Evolutionary conservation across 208 protist species (phyloP).

Genomic region (Crithidia bombi): DNA sequence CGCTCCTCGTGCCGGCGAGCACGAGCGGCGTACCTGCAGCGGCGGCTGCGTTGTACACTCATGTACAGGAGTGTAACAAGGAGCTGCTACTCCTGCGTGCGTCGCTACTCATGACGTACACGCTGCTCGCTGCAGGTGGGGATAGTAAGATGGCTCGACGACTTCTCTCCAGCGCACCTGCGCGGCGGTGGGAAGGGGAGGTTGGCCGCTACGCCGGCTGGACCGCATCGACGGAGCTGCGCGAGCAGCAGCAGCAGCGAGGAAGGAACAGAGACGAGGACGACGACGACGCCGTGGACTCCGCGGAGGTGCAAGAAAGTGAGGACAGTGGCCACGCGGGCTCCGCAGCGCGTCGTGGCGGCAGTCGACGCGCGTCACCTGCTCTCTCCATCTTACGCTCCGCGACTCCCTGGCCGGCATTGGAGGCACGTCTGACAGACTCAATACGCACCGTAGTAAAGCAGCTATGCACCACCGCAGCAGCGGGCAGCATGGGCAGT

Average conservation of each 20-base stretch:
- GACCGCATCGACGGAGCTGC: background rate
- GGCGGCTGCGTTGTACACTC: background rate
- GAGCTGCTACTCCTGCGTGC: conserved; percentile 17
- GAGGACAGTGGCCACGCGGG: background rate
- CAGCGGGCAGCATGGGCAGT: background rate
- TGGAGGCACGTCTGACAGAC: conserved; percentile 9
- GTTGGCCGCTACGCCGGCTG: conserved; percentile 5
- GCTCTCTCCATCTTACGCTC: no score
- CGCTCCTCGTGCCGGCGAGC: no score
- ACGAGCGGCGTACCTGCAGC: no score
- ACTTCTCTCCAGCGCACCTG: background rate
- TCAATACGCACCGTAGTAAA: background rate
- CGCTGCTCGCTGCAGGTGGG: conserved; percentile 8
- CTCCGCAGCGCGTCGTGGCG: background rate
- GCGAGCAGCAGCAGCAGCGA: background rate
- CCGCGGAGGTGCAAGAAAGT: background rate
- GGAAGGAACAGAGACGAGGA: background rate
- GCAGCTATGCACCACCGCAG: background rate
- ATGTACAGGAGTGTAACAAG: background rate
- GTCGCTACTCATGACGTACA: conserved; percentile 25
- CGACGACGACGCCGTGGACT: background rate
- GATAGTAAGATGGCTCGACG: background rate
- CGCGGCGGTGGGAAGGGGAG: background rate
- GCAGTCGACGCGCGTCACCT: background rate
- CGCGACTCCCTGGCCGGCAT: conserved; percentile 8